phyloP scores from a whole-genome alignment of 208 protist species.

The Wallacemonas rigidus region DNA sequence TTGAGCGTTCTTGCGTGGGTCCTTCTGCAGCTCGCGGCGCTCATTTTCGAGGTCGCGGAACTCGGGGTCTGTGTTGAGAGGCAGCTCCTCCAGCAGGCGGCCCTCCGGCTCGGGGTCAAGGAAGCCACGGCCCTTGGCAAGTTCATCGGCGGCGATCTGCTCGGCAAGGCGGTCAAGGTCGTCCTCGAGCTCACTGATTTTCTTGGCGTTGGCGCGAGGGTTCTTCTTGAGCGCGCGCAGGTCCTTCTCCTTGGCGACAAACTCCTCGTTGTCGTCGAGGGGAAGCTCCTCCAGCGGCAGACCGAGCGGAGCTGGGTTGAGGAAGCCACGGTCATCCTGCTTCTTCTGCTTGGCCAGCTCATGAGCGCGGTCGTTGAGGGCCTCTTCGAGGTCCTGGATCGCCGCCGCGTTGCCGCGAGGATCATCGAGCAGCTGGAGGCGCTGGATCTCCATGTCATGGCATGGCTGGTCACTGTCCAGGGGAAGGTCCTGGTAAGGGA shows the following conservation, averaged over 20 bases:
- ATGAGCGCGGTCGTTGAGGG: constrained; percentile 65
- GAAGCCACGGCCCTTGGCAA: constrained; percentile 58
- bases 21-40: constrained; percentile 64
- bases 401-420: constrained; percentile 43
- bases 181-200: constrained; percentile 50
- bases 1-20: constrained; percentile 49
- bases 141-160: constrained; percentile 58
- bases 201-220: constrained; percentile 41
- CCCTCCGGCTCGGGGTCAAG: constrained; percentile 75
- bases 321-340: constrained; percentile 58
- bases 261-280: constrained; percentile 52
- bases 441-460: constrained; percentile 64
- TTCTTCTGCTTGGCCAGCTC: constrained; percentile 65
- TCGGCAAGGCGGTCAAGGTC: constrained; percentile 55
- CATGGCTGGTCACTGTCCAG: constrained; percentile 59
- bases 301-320: constrained; percentile 60
- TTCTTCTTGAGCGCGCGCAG: constrained; percentile 57
- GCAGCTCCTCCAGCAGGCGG: constrained; percentile 55
- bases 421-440: constrained; percentile 51
- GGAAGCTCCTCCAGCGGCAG: constrained; percentile 67
- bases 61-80: constrained; percentile 59
- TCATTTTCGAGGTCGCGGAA: constrained; percentile 58
- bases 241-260: constrained; percentile 60
- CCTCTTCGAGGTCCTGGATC: constrained; percentile 66
- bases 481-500: constrained; percentile 57